Base-by-base conservation (phyloP, 805 yeast species). In the Cyberlindnera xylosilytica region DNA sequence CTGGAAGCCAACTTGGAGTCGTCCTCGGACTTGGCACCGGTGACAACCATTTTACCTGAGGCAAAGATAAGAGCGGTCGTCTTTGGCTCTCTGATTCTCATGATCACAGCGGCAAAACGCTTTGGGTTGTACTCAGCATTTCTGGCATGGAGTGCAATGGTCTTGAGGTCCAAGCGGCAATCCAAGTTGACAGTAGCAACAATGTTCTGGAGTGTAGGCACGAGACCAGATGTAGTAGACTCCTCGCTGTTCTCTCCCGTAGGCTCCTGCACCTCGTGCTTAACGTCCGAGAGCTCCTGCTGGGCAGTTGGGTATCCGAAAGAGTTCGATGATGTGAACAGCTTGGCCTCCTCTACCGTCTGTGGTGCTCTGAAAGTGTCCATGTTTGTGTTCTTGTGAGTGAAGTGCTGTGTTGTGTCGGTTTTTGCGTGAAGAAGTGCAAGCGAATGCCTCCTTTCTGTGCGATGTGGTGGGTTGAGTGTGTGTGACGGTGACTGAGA, bases 11-110 rank as follows among this genome's bases (percentile, higher is more conserved):
- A 75, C 65, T 93, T 93, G n/a, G 97, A 88, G 63, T 93, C 98
- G 62, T 93, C 98, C 65, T 93, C 99, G 28, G 96, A 85, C 66
- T 93, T 93, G 19, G 99, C 99, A 78, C 99, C 99, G 23, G 98
- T 93, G 13, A 93, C 99, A 54, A 93, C 99, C 99, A 93, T 93
- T 66, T 93, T 93, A 59, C 99, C 99, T 2, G 97, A 89, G 2
- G 99, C 99, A 65, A 93, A 93, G 52, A 93, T 93, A 54, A 93
- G 74, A 0, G 99, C 98, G 2, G 99, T 93, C 1, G 99, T 93
- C 65, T 93, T 93, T 15, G 99, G 99, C 64, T 93, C 99, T 67
- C 99, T 80, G 56, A 93, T 93, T 75, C 99, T 87, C 99, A 93
- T 93, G 56, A 93, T 93, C 38, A 93, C 99, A 45, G 99, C 99